Conservation (phyloP, 805 yeast species). For the Nakazawaea wickerhamii region DNA sequence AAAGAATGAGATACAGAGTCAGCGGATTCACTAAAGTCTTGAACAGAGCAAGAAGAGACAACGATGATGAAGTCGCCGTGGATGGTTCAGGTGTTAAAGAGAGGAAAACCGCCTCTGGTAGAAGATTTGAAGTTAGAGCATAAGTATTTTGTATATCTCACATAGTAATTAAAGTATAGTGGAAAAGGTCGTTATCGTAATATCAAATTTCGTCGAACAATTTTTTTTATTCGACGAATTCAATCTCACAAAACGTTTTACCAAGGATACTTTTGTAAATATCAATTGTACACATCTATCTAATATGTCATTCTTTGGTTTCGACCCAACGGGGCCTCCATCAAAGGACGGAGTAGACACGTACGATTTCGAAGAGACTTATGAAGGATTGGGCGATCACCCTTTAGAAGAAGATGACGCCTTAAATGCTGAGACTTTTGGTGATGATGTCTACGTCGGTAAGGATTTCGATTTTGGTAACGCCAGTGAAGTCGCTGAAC, state of each 20-base stretch:
- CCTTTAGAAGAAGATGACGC: conserved; percentile 70
- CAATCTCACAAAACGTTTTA: no score
- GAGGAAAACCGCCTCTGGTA: conserved; percentile 68
- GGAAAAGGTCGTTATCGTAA: no score
- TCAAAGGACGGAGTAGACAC: conserved; percentile 27
- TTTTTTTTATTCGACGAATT: no score
- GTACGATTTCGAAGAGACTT: conserved; percentile 78
- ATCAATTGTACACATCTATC: no score
- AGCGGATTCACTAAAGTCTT: conserved; percentile 90
- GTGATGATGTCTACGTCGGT: conserved; percentile 45
- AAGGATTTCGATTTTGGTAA: conserved; percentile 64
- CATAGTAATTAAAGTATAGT: no score
- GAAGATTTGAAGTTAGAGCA: conserved; percentile 47
- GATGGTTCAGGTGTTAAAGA: conserved; percentile 19
- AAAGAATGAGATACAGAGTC: conserved; percentile 96
- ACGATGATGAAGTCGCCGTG: conserved; percentile 47
- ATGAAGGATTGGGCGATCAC: conserved; percentile 69
- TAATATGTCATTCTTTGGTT: conserved; percentile 65
- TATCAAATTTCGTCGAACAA: no score
- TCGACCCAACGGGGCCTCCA: conserved; percentile 42
- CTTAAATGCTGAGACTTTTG: conserved; percentile 76
- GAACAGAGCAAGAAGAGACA: conserved; percentile 95
- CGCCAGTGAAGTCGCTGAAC: conserved; percentile 14
- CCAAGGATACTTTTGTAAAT: no score
- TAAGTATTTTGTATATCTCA: background rate